Conservation (phyloP, 2,329 filamentous ascomycete genomes). For the Huntiella moniliformis region DNA sequence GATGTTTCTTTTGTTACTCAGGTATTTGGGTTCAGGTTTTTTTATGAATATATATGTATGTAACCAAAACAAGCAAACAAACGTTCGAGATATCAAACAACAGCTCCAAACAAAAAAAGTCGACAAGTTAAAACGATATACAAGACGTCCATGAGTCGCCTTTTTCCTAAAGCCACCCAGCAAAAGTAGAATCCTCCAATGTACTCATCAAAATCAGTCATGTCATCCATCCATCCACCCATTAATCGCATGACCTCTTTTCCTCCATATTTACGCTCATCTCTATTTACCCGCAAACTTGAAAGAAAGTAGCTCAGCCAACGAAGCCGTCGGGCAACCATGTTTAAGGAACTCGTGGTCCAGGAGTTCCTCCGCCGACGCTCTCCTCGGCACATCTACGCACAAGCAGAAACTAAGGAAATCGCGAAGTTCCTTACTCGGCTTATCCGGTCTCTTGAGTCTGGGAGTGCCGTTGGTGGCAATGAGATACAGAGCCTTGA, state of each 20-base stretch:
- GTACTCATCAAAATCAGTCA: too few relatives aligned
- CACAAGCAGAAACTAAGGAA: constrained; percentile 94
- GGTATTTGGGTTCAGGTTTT: neutral
- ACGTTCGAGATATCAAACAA: too few relatives aligned
- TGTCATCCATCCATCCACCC: too few relatives aligned
- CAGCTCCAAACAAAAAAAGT: too few relatives aligned
- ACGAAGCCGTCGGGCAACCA: constrained; percentile 64
- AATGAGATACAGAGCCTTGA: constrained; percentile 94
- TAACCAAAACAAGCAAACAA: too few relatives aligned
- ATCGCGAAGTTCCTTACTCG: constrained; percentile 92
- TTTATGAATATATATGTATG: too few relatives aligned
- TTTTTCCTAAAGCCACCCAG: neutral
- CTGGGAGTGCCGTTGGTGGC: constrained; percentile 93
- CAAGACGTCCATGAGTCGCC: too few relatives aligned
- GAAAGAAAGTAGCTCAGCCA: constrained; percentile 77
- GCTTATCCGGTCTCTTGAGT: constrained; percentile 94
- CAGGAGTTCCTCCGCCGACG: constrained; percentile 75
- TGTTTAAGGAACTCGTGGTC: constrained; percentile 88
- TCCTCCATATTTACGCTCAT: neutral
- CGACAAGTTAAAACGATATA: too few relatives aligned
- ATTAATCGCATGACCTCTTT: too few relatives aligned
- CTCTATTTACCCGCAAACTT: constrained; percentile 51
- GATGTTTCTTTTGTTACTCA: neutral
- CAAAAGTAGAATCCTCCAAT: neutral
- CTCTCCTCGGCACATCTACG: constrained; percentile 87